Evolutionary conservation across 805 yeast species (phyloP).

Genomic region (Metschnikowia noctiluminum): DNA sequence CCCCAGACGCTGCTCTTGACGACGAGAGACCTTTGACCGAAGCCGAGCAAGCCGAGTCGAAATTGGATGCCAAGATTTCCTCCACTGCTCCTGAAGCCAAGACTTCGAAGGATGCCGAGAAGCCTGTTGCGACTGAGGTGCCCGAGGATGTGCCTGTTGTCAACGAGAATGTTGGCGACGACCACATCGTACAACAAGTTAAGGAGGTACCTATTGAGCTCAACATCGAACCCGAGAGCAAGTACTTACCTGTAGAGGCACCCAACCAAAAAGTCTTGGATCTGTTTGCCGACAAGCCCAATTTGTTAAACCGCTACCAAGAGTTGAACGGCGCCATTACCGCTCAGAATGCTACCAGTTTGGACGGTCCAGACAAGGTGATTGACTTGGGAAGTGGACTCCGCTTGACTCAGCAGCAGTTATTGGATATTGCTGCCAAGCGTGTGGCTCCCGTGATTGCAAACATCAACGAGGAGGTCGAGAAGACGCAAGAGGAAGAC

Average conservation of each 20-base stretch:
- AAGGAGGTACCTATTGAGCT: conserved; percentile 35
- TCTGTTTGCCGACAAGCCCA: conserved; percentile 45
- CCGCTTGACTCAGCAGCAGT: conserved; percentile 51
- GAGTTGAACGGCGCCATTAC: conserved; percentile 49
- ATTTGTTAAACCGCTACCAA: conserved; percentile 45
- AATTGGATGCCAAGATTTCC: background rate
- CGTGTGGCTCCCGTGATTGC: conserved; percentile 55
- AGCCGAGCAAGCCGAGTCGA: conserved; percentile 1
- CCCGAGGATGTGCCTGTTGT: conserved; percentile 5
- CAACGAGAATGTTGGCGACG: conserved; percentile 19
- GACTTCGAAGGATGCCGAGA: background rate
- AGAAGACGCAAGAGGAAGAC: conserved; percentile 42
- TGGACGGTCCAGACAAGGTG: conserved; percentile 48
- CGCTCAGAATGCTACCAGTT: conserved; percentile 40
- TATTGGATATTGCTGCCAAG: conserved; percentile 51
- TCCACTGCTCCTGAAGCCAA: background rate
- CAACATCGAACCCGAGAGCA: conserved; percentile 30
- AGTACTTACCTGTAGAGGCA: conserved; percentile 32
- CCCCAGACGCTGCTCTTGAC: background rate
- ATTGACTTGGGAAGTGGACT: conserved; percentile 54
- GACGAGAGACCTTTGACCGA: conserved; percentile 14
- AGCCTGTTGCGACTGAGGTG: background rate
- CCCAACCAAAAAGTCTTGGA: conserved; percentile 38
- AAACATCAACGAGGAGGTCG: conserved; percentile 49
- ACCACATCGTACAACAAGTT: conserved; percentile 26